phyloP scores from a whole-genome alignment of 371 early-diverging fungal genomes.

The Mortierella sp. region DNA sequence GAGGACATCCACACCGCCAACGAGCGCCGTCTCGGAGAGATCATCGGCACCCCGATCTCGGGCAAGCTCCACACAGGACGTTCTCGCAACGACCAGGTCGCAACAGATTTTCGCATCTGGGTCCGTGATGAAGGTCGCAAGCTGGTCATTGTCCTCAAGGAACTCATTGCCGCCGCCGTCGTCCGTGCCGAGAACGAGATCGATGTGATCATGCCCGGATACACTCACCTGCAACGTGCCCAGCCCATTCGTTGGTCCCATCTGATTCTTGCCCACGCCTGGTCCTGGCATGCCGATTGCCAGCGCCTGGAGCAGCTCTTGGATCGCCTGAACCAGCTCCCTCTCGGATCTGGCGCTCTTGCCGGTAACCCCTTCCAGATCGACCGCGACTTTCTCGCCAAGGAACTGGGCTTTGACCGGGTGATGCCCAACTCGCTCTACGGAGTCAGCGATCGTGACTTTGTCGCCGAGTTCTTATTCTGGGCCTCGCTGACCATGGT shows the following conservation, averaged over 20 bases:
- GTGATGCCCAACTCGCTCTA: constrained; percentile 90
- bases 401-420: constrained; percentile 89
- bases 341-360: constrained; percentile 95
- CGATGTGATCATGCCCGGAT: constrained; percentile 96
- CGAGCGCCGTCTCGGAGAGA: constrained; percentile 94
- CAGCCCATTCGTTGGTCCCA: constrained; percentile 99
- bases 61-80: constrained; percentile 98
- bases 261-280: constrained; percentile 89
- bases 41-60: constrained; percentile 88
- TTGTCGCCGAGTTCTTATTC: constrained; percentile 95
- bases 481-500: constrained; percentile 91
- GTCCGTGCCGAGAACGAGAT: constrained; percentile 88
- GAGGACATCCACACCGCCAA: constrained; percentile 99
- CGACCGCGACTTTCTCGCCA: constrained; percentile 89
- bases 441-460: constrained; percentile 96
- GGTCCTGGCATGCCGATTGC: constrained; percentile 90
- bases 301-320: constrained; percentile 85
- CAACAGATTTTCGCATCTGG: constrained; percentile 98
- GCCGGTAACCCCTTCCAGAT: constrained; percentile 98
- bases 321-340: constrained; percentile 85
- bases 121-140: constrained; percentile 82
- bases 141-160: constrained; percentile 75
- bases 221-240: constrained; percentile 98
- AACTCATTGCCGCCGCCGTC: constrained; percentile 80
- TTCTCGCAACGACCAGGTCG: constrained; percentile 96